Evolutionary conservation across 768 basidiomycete species (phyloP).

Genomic region (Kwoniella dejecticola): DNA sequence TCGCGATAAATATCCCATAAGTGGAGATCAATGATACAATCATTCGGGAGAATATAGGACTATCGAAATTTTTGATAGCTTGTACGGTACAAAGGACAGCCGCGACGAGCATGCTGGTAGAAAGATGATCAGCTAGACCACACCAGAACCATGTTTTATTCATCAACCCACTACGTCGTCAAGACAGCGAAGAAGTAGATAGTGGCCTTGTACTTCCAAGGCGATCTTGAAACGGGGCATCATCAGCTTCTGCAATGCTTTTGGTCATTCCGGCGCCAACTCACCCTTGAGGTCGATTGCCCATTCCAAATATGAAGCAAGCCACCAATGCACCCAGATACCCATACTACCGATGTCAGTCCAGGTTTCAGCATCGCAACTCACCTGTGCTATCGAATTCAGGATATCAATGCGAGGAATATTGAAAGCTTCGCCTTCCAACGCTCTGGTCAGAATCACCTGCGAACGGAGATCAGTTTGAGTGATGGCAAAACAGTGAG

Average conservation of each 20-base stretch:
- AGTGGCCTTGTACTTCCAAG: slow-evolving; percentile 82
- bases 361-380: slow-evolving; percentile 10
- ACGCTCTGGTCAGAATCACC: slow-evolving; percentile 83
- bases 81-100: slow-evolving; percentile 79
- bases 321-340: slow-evolving; percentile 84
- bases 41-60: slow-evolving; percentile 69
- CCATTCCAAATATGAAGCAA: slow-evolving; percentile 92
- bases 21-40: slow-evolving; percentile 82
- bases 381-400: slow-evolving; percentile 74
- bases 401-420: slow-evolving; percentile 69
- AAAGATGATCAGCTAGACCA: not conserved
- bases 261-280: too few species aligned
- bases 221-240: slow-evolving; percentile 60
- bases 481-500: slow-evolving; percentile 1
- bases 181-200: slow-evolving; percentile 72
- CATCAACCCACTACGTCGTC: slow-evolving; percentile 66
- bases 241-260: too few species aligned
- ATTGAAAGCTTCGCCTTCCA: slow-evolving; percentile 73
- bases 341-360: slow-evolving; percentile 63
- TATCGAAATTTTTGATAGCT: slow-evolving; percentile 66
- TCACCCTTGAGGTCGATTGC: slow-evolving; percentile 86
- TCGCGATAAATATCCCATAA: slow-evolving; percentile 76
- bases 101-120: slow-evolving; percentile 65
- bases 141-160: slow-evolving; percentile 2
- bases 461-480: slow-evolving; percentile 46